Conservation (phyloP, 2,329 filamentous ascomycete species). For the Colletotrichum horii region DNA sequence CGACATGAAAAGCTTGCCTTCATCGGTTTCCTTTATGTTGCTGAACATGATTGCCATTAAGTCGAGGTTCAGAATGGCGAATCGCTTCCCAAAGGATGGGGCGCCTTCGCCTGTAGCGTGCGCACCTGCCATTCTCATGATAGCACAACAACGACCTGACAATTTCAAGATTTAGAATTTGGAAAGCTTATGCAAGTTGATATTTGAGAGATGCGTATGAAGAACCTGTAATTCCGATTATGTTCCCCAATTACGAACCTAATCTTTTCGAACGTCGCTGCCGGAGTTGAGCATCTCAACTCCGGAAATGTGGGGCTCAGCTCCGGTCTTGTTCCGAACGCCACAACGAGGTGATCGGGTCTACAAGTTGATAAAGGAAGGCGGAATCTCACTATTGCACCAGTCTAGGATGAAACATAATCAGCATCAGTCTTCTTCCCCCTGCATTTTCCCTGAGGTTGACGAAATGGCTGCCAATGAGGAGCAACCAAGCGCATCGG, state of each 20-base stretch:
- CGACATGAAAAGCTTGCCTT: neutral
- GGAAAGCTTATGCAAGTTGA: neutral
- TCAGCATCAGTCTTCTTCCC: no score
- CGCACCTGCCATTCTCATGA: neutral
- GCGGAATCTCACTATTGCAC: neutral
- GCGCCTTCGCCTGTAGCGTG: rapidly evolving
- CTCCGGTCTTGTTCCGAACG: neutral
- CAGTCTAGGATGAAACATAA: neutral
- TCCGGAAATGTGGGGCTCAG: constrained; percentile 11
- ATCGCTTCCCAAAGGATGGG: neutral
- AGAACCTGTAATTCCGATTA: neutral
- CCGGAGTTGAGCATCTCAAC: neutral
- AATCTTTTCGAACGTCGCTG: neutral
- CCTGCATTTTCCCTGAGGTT: rapidly evolving
- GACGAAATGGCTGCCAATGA: neutral
- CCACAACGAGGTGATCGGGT: neutral
- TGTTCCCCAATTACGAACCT: neutral
- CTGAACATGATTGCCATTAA: neutral
- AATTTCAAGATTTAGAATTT: neutral
- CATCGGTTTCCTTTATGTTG: neutral
- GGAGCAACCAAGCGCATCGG: neutral
- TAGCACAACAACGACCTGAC: neutral
- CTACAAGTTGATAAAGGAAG: neutral
- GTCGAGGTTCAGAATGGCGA: neutral
- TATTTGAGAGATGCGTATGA: neutral